Percentiles rank a stretch among this genome's conserved stretches.
phyloP scores from a whole-genome alignment of 176 grass and related monocot species.

The Paspalum vaginatum region DNA sequence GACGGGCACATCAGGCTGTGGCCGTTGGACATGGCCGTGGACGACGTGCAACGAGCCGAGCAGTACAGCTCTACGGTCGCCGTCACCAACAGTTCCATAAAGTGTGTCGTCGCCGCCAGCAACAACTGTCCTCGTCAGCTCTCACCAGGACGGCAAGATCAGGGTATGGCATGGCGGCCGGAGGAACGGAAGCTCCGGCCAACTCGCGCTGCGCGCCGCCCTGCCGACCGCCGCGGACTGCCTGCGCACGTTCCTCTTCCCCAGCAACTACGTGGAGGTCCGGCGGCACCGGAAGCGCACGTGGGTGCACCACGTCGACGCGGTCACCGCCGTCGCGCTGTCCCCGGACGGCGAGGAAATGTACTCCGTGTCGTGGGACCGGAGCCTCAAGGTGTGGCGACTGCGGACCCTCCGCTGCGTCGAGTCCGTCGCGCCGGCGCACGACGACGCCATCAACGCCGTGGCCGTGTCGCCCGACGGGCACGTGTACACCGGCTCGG shows the following conservation, averaged over 20 bases:
- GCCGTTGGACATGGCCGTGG: constrained; percentile 20
- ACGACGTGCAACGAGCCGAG: background rate
- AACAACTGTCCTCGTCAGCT: constrained; percentile 44
- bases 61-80: constrained; percentile 30
- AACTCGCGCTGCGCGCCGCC: constrained; percentile 46
- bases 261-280: constrained; percentile 59
- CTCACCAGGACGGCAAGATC: constrained; percentile 84
- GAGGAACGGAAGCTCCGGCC: background rate
- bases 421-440: constrained; percentile 58
- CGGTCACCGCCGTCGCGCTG: constrained; percentile 61
- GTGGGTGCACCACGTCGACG: constrained; percentile 83
- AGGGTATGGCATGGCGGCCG: constrained; percentile 47
- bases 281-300: constrained; percentile 62
- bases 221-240: constrained; percentile 62
- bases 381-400: constrained; percentile 71
- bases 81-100: constrained; percentile 50
- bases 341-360: constrained; percentile 54
- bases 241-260: constrained; percentile 51
- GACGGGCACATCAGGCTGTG: constrained; percentile 62
- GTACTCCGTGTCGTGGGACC: constrained; percentile 93
- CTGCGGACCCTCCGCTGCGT: constrained; percentile 51
- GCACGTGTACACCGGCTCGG: constrained; percentile 64
- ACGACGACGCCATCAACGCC: constrained; percentile 81
- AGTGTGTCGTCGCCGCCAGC: constrained; percentile 47
- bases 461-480: constrained; percentile 57